Conservation (phyloP, 768 basidiomycete genomes). For the Cubamyces sp. region DNA sequence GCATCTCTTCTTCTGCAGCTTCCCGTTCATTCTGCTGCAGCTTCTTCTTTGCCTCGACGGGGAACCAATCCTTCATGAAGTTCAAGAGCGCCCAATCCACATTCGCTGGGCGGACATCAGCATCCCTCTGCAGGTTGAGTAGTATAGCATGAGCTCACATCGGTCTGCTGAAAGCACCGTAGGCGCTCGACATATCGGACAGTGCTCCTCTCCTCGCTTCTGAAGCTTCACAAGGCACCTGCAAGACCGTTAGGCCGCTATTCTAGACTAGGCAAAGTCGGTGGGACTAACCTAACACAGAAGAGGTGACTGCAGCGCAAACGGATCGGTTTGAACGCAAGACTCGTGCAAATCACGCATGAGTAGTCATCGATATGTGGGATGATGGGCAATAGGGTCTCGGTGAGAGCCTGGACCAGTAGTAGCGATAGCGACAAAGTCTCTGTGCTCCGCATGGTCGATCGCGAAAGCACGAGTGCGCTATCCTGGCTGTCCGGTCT, state of each 20-base stretch:
- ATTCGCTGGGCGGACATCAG: conserved; percentile 53
- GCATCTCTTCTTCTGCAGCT: conserved; percentile 66
- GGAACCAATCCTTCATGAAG: conserved; percentile 94
- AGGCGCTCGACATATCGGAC: conserved; percentile 84
- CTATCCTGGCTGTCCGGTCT: background rate
- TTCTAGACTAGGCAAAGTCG: too few species aligned
- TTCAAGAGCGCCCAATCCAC: conserved; percentile 80
- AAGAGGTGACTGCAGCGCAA: conserved; percentile 81
- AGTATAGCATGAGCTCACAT: conserved; percentile 54
- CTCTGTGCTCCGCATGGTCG: conserved; percentile 4
- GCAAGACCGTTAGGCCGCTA: conserved; percentile 23
- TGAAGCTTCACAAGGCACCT: conserved; percentile 91
- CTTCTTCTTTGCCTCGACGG: conserved; percentile 77
- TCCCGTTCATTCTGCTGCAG: conserved; percentile 76
- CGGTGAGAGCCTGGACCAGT: conserved; percentile 82
- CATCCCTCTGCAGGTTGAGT: background rate
- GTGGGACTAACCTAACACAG: conserved; percentile 56
- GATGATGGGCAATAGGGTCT: conserved; percentile 79
- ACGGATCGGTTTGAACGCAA: conserved; percentile 93
- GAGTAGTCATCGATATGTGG: conserved; percentile 83
- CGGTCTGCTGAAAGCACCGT: conserved; percentile 78
- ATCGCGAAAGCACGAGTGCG: conserved; percentile 5
- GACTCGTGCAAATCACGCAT: conserved; percentile 85
- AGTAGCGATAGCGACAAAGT: conserved; percentile 55
- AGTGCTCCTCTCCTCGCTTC: conserved; percentile 70